Evolutionary conservation across 768 basidiomycete species (phyloP).

Genomic region (Boletus subparvulus): DNA sequence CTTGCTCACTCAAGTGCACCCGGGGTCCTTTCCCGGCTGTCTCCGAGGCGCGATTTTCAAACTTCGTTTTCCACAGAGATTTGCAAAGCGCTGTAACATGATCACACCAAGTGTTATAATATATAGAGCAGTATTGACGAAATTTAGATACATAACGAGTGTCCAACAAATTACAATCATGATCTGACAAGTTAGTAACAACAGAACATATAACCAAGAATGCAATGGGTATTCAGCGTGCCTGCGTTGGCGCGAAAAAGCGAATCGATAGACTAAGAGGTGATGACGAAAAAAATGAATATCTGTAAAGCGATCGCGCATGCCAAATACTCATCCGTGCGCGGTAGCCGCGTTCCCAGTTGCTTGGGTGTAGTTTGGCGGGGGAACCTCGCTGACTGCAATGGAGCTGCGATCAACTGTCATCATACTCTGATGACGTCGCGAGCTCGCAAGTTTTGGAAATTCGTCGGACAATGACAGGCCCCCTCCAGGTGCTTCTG

Average conservation of each 20-base stretch:
- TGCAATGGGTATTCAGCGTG: neutral
- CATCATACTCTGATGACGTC: constrained; percentile 1
- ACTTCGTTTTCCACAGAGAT: too few species aligned
- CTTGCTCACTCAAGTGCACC: too few species aligned
- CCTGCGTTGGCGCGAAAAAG: neutral
- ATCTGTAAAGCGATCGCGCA: neutral
- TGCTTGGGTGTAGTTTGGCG: constrained; percentile 26
- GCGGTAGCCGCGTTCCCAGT: neutral
- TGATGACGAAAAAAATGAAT: neutral
- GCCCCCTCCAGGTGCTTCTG: constrained; percentile 22
- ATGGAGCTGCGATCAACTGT: constrained; percentile 14
- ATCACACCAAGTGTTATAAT: too few species aligned
- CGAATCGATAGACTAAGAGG: neutral
- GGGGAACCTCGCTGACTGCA: constrained; percentile 19
- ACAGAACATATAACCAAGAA: neutral
- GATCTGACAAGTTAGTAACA: neutral
- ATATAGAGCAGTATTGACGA: neutral
- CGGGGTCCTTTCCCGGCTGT: too few species aligned
- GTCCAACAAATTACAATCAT: neutral
- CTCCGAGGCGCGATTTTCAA: too few species aligned
- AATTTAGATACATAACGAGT: neutral
- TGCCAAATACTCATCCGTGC: neutral
- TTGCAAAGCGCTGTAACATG: too few species aligned
- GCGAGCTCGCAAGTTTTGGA: constrained; percentile 9
- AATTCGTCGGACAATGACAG: constrained; percentile 14